These are phyloP conservation scores for Aspergillus sp. DNA, from an alignment of 2,329 filamentous ascomycete genomes.

Conservation along the genomic window DNA sequence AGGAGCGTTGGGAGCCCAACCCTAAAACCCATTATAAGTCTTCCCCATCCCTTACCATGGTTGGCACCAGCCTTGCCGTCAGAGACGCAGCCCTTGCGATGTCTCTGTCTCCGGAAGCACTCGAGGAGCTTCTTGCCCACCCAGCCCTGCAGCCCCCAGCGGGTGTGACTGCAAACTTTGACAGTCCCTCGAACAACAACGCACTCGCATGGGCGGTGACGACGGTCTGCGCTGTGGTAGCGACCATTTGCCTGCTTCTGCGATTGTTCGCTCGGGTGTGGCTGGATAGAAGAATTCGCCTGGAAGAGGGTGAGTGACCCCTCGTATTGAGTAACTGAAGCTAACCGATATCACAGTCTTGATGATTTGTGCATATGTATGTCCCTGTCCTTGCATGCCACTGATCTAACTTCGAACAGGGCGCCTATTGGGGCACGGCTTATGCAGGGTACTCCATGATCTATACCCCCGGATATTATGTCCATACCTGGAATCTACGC, in stretches of 20 bases:
- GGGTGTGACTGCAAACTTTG: slow-evolving; percentile 21
- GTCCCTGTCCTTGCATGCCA: background rate
- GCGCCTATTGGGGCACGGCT: slow-evolving; percentile 20
- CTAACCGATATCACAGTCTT: background rate
- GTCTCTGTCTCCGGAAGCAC: too few relatives aligned
- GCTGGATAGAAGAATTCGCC: slow-evolving; percentile 17
- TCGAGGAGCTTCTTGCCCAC: background rate
- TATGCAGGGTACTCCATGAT: slow-evolving; percentile 20
- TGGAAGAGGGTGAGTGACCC: slow-evolving; percentile 19
- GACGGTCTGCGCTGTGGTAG: slow-evolving; percentile 19
- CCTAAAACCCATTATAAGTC: too few relatives aligned
- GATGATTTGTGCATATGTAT: slow-evolving; percentile 12
- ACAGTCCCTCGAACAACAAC: slow-evolving; percentile 23
- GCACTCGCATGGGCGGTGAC: slow-evolving; percentile 20
- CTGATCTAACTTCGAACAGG: slow-evolving; percentile 8
- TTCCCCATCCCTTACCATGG: too few relatives aligned
- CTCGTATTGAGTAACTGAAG: background rate
- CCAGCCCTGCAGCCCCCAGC: slow-evolving; percentile 20
- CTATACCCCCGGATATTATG: slow-evolving; percentile 18
- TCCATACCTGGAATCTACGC: slow-evolving; percentile 22
- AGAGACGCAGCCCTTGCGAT: too few relatives aligned
- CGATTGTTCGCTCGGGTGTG: slow-evolving; percentile 18
- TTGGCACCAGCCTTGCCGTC: too few relatives aligned
- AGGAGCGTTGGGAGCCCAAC: too few relatives aligned
- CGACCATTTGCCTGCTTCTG: slow-evolving; percentile 18